These are phyloP conservation scores for Gentiana straminea DNA, from an alignment of 257 asterid genomes.

Conservation along the genomic window DNA sequence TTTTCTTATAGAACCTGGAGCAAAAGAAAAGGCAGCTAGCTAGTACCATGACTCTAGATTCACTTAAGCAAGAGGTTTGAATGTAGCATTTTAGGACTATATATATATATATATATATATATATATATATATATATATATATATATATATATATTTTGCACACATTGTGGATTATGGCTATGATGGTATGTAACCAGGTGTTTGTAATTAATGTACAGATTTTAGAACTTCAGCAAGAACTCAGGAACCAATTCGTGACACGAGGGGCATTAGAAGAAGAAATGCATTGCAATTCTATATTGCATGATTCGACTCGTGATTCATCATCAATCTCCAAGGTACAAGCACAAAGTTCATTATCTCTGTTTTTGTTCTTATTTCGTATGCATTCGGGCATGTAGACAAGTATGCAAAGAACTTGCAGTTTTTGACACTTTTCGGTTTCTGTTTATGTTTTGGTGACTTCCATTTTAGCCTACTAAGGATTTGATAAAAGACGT, in stretches of 20 bases:
- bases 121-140: too few species aligned
- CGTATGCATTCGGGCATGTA: too few species aligned
- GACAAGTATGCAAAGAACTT: background rate
- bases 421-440: background rate
- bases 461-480: conserved; percentile 38
- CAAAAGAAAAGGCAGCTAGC: conserved; percentile 42
- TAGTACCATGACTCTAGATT: conserved; percentile 27
- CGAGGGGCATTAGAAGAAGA: conserved; percentile 53
- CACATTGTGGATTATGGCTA: too few species aligned
- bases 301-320: conserved; percentile 29
- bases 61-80: conserved; percentile 41
- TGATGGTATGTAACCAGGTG: background rate
- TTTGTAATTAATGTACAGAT: conserved; percentile 29
- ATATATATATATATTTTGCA: too few species aligned
- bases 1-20: conserved; percentile 6
- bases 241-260: conserved; percentile 35
- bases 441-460: background rate
- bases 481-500: conserved; percentile 73
- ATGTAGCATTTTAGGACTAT: background rate
- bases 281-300: conserved; percentile 31
- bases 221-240: conserved; percentile 43
- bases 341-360: background rate
- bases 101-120: too few species aligned
- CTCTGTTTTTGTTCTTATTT: too few species aligned
- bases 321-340: conserved; percentile 46